Conservation (phyloP, 805 yeast species). For the Blastobotrys mokoenaii region DNA sequence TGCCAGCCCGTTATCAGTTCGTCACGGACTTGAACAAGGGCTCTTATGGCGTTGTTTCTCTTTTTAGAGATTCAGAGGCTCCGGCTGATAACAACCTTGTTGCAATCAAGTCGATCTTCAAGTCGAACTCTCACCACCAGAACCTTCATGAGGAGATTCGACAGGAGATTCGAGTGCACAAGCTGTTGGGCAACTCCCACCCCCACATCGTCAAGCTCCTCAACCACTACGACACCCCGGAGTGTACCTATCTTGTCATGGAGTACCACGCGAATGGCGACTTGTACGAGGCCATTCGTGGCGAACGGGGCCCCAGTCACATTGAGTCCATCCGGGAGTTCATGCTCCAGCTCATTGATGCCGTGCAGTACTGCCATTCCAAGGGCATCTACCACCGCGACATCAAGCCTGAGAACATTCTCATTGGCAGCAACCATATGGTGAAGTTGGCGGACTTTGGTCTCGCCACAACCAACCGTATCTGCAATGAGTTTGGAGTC, state of each 20-base stretch:
- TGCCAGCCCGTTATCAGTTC: conserved; percentile 50
- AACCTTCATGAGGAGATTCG: conserved; percentile 15
- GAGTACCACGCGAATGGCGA: conserved; percentile 85
- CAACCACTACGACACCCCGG: conserved; percentile 48
- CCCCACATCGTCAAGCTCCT: conserved; percentile 72
- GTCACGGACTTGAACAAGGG: conserved; percentile 70
- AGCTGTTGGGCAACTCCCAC: conserved; percentile 59
- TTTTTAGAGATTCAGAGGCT: conserved; percentile 59
- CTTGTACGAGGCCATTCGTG: conserved; percentile 78
- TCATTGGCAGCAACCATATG: conserved; percentile 52
- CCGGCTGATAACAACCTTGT: conserved; percentile 41
- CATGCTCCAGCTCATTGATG: conserved; percentile 73
- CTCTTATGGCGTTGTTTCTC: conserved; percentile 83
- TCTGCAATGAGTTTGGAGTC: conserved; percentile 68
- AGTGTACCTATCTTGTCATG: conserved; percentile 57
- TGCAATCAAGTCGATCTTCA: conserved; percentile 70
- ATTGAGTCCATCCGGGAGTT: conserved; percentile 35
- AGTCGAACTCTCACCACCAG: background rate
- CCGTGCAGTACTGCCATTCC: conserved; percentile 66
- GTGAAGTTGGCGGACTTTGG: conserved; percentile 83
- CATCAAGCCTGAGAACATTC: conserved; percentile 88
- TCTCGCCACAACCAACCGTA: conserved; percentile 55
- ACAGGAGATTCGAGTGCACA: conserved; percentile 64
- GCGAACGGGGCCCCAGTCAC: conserved; percentile 40
- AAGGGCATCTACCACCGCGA: conserved; percentile 87